These are phyloP conservation scores for Sarocladium oryzae DNA, from an alignment of 2,329 filamentous ascomycete genomes.

Conservation along the genomic window DNA sequence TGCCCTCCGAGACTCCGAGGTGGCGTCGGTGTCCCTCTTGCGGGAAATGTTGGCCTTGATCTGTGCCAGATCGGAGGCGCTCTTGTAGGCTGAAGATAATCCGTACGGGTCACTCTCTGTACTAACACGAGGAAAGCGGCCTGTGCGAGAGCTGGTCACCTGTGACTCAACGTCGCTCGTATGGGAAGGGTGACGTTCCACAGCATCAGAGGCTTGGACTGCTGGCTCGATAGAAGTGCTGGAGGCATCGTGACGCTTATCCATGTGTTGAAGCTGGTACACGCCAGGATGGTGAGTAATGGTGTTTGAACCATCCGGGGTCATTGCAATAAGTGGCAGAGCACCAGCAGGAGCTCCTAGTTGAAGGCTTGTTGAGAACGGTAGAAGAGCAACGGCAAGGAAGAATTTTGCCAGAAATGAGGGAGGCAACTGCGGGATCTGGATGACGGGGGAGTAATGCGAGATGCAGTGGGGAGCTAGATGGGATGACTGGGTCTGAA, in stretches of 20 bases:
- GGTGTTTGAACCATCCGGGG: conserved; percentile 32
- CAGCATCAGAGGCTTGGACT: conserved; percentile 26
- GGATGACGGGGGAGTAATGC: neutral
- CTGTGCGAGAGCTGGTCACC: conserved; percentile 24
- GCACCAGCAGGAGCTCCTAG: neutral
- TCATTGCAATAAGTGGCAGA: conserved; percentile 24
- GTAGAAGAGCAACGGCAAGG: neutral
- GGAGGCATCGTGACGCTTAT: conserved; percentile 26
- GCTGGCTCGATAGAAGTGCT: conserved; percentile 41
- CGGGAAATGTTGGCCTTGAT: conserved; percentile 77
- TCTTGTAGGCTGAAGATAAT: conserved; percentile 72
- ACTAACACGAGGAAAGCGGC: conserved; percentile 51
- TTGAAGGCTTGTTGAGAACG: too few relatives aligned
- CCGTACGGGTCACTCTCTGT: conserved; percentile 73
- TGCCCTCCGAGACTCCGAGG: conserved; percentile 1
- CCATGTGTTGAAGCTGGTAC: conserved; percentile 33
- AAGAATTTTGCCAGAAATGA: neutral
- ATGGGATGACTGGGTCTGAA: neutral
- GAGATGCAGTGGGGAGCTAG: neutral
- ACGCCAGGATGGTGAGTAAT: conserved; percentile 39
- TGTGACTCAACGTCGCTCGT: conserved; percentile 43
- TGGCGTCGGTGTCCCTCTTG: conserved; percentile 50
- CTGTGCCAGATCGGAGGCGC: conserved; percentile 64
- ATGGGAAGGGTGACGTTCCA: conserved; percentile 35
- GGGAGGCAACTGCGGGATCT: neutral